Percentiles rank a stretch among this genome's conserved stretches.
These are phyloP conservation scores for Echium plantagineum DNA, from an alignment of 257 asterid genomes.

Conservation along the genomic window DNA sequence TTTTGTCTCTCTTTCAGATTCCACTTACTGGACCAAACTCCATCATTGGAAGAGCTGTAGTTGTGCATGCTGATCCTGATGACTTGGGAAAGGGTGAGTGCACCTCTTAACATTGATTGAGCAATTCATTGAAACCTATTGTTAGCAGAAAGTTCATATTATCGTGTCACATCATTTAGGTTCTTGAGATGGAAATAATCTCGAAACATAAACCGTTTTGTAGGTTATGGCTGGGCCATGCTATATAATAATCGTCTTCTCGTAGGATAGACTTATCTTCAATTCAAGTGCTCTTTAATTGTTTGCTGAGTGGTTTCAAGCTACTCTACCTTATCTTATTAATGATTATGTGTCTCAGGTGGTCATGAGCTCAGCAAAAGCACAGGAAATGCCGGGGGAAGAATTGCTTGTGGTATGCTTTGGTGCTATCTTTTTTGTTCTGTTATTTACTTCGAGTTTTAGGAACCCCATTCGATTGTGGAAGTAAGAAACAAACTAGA, in stretches of 20 bases:
- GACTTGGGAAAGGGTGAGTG: slow-evolving; percentile 87
- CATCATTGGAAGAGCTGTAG: slow-evolving; percentile 96
- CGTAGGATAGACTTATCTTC: not conserved
- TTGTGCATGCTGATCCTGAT: slow-evolving; percentile 94
- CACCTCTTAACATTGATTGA: not conserved
- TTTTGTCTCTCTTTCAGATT: slow-evolving; percentile 30
- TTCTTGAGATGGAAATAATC: not conserved
- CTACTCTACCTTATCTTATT: not conserved
- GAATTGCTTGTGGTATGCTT: slow-evolving; percentile 78
- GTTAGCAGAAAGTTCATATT: not conserved
- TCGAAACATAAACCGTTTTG: not conserved
- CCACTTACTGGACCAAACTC: slow-evolving; percentile 79
- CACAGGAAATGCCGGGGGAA: slow-evolving; percentile 96
- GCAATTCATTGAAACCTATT: not conserved
- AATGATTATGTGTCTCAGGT: slow-evolving; percentile 25
- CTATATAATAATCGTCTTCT: not conserved
- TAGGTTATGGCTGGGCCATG: no score
- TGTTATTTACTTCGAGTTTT: not conserved
- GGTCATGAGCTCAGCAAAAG: slow-evolving; percentile 86
- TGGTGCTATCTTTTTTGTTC: not conserved
- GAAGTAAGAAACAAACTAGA: not conserved
- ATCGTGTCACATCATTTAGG: not conserved
- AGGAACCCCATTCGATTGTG: not conserved
- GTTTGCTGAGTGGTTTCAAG: not conserved
- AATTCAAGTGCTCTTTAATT: no score